Conservation (phyloP, 176 grass and related monocot species). For the Thalia dealbata region DNA sequence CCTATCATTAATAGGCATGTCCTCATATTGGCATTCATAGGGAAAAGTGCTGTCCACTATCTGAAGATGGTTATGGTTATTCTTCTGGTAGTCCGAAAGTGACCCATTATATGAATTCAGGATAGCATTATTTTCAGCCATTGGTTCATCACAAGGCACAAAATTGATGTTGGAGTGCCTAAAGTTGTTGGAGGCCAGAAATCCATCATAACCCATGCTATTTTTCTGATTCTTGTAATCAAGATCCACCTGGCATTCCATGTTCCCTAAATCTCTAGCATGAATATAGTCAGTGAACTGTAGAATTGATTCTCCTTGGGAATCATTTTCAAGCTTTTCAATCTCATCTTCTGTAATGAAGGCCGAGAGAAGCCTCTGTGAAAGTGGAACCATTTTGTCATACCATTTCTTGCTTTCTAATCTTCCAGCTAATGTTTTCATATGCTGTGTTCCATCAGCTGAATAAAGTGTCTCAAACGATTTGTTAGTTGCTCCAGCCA, state of each 20-base stretch:
- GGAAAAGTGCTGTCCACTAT: conserved; percentile 31
- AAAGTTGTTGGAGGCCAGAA: conserved; percentile 40
- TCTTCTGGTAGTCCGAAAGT: conserved; percentile 30
- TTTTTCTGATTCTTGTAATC: conserved; percentile 36
- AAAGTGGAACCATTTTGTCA: conserved; percentile 44
- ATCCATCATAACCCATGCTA: conserved; percentile 39
- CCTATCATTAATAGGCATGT: conserved; percentile 65
- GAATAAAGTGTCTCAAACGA: conserved; percentile 19
- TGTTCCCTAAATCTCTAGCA: conserved; percentile 27
- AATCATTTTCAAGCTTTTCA: conserved; percentile 34
- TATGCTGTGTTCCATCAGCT: conserved; percentile 4
- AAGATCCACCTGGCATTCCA: conserved; percentile 28
- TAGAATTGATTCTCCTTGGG: conserved; percentile 23
- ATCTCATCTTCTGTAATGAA: conserved; percentile 59
- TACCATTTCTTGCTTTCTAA: conserved; percentile 37
- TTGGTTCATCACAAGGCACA: conserved; percentile 29
- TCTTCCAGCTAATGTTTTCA: conserved; percentile 12
- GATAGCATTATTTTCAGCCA: conserved; percentile 19
- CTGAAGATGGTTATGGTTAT: conserved; percentile 20
- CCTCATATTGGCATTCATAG: conserved; percentile 46
- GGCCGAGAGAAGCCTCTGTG: conserved; percentile 75
- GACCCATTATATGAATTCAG: conserved; percentile 31
- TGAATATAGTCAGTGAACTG: conserved; percentile 37
- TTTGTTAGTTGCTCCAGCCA: conserved; percentile 24
- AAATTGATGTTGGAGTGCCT: conserved; percentile 36